phyloP scores from a whole-genome alignment of 2,329 filamentous ascomycete species.

The Talaromyces amestolkiae region DNA sequence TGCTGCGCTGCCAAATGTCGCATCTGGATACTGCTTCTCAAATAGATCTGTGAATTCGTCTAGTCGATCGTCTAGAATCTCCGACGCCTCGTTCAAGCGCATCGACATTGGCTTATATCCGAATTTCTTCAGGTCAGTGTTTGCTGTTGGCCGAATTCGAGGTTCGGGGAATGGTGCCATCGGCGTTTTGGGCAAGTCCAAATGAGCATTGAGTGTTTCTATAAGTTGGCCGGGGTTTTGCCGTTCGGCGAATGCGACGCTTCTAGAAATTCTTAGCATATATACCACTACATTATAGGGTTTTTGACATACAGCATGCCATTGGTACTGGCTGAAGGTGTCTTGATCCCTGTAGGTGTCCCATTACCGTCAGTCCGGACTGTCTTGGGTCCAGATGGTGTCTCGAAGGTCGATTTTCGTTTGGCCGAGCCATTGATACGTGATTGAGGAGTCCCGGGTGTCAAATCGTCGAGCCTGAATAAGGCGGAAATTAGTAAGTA shows the following conservation, averaged over 20 bases:
- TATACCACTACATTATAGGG: not conserved
- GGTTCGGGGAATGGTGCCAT: conserved; percentile 70
- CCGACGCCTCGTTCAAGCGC: conserved; percentile 88
- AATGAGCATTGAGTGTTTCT: conserved; percentile 77
- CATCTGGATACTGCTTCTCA: conserved; percentile 72
- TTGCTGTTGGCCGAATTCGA: conserved; percentile 79
- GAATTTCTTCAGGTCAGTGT: conserved; percentile 86
- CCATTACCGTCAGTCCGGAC: conserved; percentile 47
- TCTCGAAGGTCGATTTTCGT: conserved; percentile 52
- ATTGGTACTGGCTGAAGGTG: conserved; percentile 37
- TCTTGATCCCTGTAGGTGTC: conserved; percentile 50
- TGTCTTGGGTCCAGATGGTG: conserved; percentile 43
- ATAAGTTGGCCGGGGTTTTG: conserved; percentile 75
- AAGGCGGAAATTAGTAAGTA: not conserved
- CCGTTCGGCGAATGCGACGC: conserved; percentile 71
- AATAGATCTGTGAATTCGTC: conserved; percentile 79
- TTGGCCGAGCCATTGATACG: conserved; percentile 49
- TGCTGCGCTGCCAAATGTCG: conserved; percentile 82
- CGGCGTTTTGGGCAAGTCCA: conserved; percentile 65
- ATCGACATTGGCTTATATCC: conserved; percentile 90
- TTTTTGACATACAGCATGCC: conserved; percentile 37
- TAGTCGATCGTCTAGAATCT: conserved; percentile 91
- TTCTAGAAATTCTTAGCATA: conserved; percentile 36
- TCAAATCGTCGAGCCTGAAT: conserved; percentile 62
- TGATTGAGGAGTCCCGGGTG: conserved; percentile 59